phyloP scores from a whole-genome alignment of 2,329 filamentous ascomycete genomes.

The Xylaria sp. region DNA sequence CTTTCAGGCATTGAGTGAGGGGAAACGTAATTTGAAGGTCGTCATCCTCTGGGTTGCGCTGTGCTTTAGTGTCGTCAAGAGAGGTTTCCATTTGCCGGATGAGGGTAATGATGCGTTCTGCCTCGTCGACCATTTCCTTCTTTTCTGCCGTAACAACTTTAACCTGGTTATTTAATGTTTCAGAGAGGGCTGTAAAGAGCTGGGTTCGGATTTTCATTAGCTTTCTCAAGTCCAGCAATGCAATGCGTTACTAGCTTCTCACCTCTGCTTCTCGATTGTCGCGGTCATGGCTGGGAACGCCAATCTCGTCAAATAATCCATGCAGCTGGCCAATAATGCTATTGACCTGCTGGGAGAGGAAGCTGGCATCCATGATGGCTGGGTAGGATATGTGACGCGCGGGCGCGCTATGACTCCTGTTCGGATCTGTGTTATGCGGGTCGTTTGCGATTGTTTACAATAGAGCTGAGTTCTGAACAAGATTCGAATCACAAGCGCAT shows the following conservation, averaged over 20 bases:
- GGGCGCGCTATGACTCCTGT: conserved; percentile 11
- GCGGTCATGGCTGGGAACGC: conserved; percentile 91
- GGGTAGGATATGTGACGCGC: conserved; percentile 9
- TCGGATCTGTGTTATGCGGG: conserved; percentile 8
- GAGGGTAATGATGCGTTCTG: conserved; percentile 81
- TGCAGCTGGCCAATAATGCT: conserved; percentile 93
- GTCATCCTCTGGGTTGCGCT: conserved; percentile 70
- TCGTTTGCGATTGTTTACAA: conserved; percentile 11
- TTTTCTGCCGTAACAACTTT: conserved; percentile 87
- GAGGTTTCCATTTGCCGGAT: conserved; percentile 96
- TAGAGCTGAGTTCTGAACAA: conserved; percentile 7
- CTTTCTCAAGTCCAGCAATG: conserved; percentile 13
- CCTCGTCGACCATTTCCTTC: conserved; percentile 88
- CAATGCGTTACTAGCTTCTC: conserved; percentile 47
- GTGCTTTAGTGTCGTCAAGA: conserved; percentile 77
- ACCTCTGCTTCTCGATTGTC: conserved; percentile 91
- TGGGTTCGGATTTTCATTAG: conserved; percentile 52
- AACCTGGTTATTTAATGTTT: conserved; percentile 90
- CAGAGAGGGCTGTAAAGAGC: conserved; percentile 92
- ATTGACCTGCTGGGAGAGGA: conserved; percentile 93
- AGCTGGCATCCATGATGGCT: conserved; percentile 82
- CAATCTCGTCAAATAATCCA: conserved; percentile 96
- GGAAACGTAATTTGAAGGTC: conserved; percentile 84
- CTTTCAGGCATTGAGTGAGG: conserved; percentile 79
- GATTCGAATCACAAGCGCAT: conserved; percentile 21